Evolutionary conservation across 441 rosid genomes (phyloP), one percentile per base, ranked within the genome.

Genomic region (Erodium moschatum): DNA sequence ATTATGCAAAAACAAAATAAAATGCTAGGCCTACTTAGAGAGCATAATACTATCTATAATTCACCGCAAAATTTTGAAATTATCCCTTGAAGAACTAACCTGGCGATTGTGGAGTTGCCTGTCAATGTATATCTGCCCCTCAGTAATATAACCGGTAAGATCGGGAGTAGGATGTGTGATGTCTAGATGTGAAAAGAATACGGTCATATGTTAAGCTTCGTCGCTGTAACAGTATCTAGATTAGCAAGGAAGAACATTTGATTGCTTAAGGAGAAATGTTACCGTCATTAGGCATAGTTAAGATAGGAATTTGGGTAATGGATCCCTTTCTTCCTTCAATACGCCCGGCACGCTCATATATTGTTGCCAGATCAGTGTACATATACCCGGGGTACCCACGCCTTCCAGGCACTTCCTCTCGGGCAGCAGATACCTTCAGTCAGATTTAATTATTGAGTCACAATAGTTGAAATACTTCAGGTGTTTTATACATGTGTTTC

Each of bases 211-310:
- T 7, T 9, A 60, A 69, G 40, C 56, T 29, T 19, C n/a, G 13
- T 58, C 46, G 0, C 8, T 40, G 13, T 7, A 19, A 0, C 21
- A 19, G 19, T 6, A 40, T 40, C 12, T 40, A 24, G 44, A 1
- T 40, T 40, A 40, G 44, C 44, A 40, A 56, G 21, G 7, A 7
- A 7, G 16, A 16, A 19, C 7, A 10, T 6, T 24, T 24, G 13
- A 1, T 7, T 16, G 63, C 3, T 18, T 16, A 46, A 67, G 24
- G 46, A 7, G 48, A 70, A 67, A 40, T 0, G 96, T 97, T 78
- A 91, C 99, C 99, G 50, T 94, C 99, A 81, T 94, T 94, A 0
- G 99, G 99, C 99, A 95, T 95, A 24, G 99, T 95, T 68, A 95
- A 83, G 76, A 95, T 95, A 20, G 99, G 99, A 75, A 95, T 95